Conservation (phyloP, 2,329 filamentous ascomycete species). For the Ilyonectria sp. region DNA sequence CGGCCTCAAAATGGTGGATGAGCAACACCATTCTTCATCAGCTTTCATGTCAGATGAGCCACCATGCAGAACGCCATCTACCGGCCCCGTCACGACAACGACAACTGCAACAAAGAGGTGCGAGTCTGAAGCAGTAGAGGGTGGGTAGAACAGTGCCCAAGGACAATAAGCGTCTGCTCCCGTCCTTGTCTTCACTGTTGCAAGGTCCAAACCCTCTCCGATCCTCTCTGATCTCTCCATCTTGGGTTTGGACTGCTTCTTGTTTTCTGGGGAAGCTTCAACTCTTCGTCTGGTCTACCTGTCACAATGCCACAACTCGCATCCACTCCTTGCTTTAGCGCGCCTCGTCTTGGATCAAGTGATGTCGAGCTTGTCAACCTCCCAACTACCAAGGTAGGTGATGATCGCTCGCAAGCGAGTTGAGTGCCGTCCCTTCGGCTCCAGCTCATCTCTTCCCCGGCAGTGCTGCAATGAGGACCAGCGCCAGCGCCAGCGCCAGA, state of each 20-base stretch:
- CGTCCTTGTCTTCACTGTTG: background rate
- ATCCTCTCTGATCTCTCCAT: background rate
- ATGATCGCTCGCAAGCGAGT: conserved; percentile 19
- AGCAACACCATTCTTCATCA: conserved; percentile 20
- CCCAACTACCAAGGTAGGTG: conserved; percentile 33
- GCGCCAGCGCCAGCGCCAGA: background rate
- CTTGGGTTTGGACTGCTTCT: conserved; percentile 19
- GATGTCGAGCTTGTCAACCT: conserved; percentile 36
- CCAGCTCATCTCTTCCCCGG: conserved; percentile 17
- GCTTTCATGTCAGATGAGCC: conserved; percentile 35
- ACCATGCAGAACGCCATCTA: conserved; percentile 33
- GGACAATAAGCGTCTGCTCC: background rate
- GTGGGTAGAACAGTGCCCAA: background rate
- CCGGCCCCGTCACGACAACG: background rate
- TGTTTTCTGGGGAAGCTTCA: conserved; percentile 24
- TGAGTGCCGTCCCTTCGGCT: conserved; percentile 19
- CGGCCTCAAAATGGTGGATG: conserved; percentile 1
- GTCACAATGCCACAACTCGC: conserved; percentile 34
- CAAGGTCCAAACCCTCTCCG: background rate
- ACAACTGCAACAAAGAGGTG: background rate
- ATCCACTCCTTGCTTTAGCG: conserved; percentile 33
- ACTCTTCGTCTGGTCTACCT: background rate
- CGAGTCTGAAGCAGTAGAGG: background rate
- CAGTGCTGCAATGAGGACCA: background rate
- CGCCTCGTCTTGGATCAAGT: conserved; percentile 43